Evolutionary conservation across 441 rosid genomes (phyloP), one percentile per base, ranked within the genome.

Genomic region (Populus tomentosa): DNA sequence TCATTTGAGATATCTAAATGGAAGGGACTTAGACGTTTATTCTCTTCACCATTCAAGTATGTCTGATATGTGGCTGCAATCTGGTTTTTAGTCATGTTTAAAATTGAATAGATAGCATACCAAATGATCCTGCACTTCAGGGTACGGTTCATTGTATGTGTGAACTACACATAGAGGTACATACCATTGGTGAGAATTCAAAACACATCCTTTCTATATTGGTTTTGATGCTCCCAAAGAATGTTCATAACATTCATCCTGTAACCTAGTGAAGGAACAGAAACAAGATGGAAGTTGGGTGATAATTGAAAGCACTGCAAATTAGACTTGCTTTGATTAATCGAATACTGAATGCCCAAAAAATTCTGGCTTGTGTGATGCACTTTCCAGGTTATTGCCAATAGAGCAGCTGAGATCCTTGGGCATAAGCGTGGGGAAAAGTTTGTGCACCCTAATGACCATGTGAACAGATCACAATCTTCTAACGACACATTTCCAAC

Each of bases 401-500:
- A 94, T 79, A 86, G 98, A 86, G 98, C 99, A 67, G 95, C 97
- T 71, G 97, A 95, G 88, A 94, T 95, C 79, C 98, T 92, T 76
- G 99, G 99, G 14, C 92, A 79, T 76, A 88, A 89, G 86, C 89
- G 92, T 73, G 99, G 99, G 79, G 97, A 83, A 59, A 94, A 95
- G 83, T 78, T 67, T 82, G 98, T 95, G 59, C 99, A 95, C 84
- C 99, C 99, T 7, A 95, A 95, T 86, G 99, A 95, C 80, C 99
- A 92, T 78, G 99, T 95, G 35, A 95, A 95, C 80, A 82, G 97
- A 86, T 92, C 98, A 10, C 98, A 94, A 69, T 95, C 98, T 77
- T 95, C 98, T 70, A 94, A 95, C 50, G 99, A 95, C 77, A 92
- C 99, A 59, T 95, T 95, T 80, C 99, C 99, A 9, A 95, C 95